A percentile compares a stretch with the other conserved stretches of the same genome.
These are phyloP conservation scores for Cicer chorassanicum DNA, from an alignment of 306 rosid genomes.

Conservation along the genomic window DNA sequence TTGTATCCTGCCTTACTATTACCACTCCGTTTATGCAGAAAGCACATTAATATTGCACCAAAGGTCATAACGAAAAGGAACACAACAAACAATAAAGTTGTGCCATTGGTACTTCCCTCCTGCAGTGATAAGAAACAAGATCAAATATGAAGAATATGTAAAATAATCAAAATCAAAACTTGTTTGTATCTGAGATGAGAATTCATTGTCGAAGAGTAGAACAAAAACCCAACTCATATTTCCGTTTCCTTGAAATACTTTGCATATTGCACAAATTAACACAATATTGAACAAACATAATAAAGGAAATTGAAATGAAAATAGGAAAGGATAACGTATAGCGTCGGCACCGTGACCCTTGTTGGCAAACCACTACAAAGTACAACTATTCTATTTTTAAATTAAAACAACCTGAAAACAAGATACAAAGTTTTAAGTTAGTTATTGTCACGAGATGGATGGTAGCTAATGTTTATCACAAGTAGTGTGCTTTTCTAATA, in stretches of 20 bases:
- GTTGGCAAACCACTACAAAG: conserved; percentile 18
- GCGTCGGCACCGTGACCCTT: conserved; percentile 26
- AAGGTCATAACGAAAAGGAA: conserved; percentile 78
- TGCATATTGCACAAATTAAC: conserved; percentile 8
- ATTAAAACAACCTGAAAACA: conserved; percentile 16
- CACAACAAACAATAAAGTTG: conserved; percentile 73
- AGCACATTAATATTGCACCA: conserved; percentile 81
- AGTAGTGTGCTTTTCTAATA: conserved; percentile 11
- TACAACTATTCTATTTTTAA: conserved; percentile 8
- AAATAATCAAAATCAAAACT: conserved; percentile 29
- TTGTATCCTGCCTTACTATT: conserved; percentile 50
- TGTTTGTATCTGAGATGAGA: conserved; percentile 22
- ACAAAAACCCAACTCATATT: conserved; percentile 35
- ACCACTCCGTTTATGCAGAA: conserved; percentile 64
- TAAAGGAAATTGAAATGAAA: conserved; percentile 27
- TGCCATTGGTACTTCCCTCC: conserved; percentile 70
- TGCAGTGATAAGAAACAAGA: conserved; percentile 49
- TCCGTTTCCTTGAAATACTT: conserved; percentile 31
- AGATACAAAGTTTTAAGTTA: conserved; percentile 2
- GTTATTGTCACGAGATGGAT: not conserved
- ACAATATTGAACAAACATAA: conserved; percentile 17
- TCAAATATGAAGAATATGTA: conserved; percentile 32
- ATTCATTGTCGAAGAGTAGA: conserved; percentile 25
- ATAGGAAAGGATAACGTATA: conserved; percentile 11
- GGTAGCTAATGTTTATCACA: not conserved